Base-by-base conservation (phyloP, 169 alveolate genomes). In the Plasmodium adleri region DNA sequence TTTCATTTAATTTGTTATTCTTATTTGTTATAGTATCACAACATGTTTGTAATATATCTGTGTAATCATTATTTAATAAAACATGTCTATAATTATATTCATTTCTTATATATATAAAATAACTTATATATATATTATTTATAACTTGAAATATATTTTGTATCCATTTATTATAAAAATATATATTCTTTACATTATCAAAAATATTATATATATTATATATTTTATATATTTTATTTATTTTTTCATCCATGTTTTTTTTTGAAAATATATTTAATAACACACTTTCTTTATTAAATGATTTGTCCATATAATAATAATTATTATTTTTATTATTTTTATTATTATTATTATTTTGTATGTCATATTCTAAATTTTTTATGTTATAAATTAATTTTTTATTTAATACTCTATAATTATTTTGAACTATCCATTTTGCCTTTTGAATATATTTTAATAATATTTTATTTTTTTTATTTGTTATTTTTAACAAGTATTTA, bases 71-170 rank as follows among this genome's bases (percentile, higher is more conserved):
- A 86, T 72, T 59, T 47, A 60, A 10, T 28, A 86, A 43, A 50
- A 62, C 20, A 50, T 10, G 52, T 5, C 20, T 22, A 32, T 71
- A 86, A 12, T 45, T 86, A 20, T 66, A 54, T 73, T 28, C 63
- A 43, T 86, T 86, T 73, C 43, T 26, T 63, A 39, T 22, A 47
- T 71, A n/a, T 20, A 86, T 20, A 56, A 47, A 86, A 71, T 86
- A 74, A 56, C 92, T 86, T 12, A 86, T 17, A 49, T 71, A 86
- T 13, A 86, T 72, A 39, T 86, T 86, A 50, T 86, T 86, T 15
- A 86, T 80, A 71, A 86, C 13, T 86, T 86, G 88, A 66, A 86
- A 86, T 9, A 86, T 49, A 70, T 86, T 86, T 17, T 22, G 58
- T 24, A 86, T 54, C 92, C 92, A 86, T 17, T 50, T 32, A 26